Evolutionary conservation across 1,139 yeast genomes (phyloP).

Genomic region (Meyerozyma guilliermondii): DNA sequence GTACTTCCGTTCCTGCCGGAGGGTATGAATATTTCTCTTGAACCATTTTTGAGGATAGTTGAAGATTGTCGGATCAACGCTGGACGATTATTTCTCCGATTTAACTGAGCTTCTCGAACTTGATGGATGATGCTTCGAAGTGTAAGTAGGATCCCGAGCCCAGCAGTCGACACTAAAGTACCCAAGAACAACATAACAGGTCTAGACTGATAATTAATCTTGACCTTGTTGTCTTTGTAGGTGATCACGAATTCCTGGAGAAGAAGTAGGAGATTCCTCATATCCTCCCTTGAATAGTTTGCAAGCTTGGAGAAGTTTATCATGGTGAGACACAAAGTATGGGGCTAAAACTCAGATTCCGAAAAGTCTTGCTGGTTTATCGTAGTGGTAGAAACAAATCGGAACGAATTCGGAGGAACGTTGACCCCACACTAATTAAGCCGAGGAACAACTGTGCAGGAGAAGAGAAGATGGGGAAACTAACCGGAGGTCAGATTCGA

Average conservation of each 20-base stretch:
- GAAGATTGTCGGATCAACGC: constrained; percentile 39
- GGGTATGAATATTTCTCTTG: constrained; percentile 47
- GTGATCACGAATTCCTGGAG: constrained; percentile 36
- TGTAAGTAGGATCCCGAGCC: constrained; percentile 35
- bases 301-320: constrained; percentile 32
- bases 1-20: constrained; percentile 30
- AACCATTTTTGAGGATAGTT: constrained; percentile 46
- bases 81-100: constrained; percentile 29
- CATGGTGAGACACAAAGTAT: constrained; percentile 19
- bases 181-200: constrained; percentile 42
- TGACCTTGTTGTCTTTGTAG: constrained; percentile 33
- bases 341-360: too few relatives aligned
- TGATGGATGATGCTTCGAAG: constrained; percentile 26
- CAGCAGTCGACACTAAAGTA: constrained; percentile 39
- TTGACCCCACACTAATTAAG: neutral
- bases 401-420: neutral
- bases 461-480: neutral
- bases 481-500: neutral
- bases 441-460: neutral
- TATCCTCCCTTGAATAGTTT: constrained; percentile 30
- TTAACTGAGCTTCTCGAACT: constrained; percentile 27
- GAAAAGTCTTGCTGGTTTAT: too few relatives aligned
- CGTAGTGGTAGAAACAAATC: too few relatives aligned
- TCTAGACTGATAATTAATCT: constrained; percentile 39
- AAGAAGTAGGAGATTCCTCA: constrained; percentile 28